phyloP scores from a whole-genome alignment of 768 basidiomycete species.

The Tylopilus vinaceipallidus region DNA sequence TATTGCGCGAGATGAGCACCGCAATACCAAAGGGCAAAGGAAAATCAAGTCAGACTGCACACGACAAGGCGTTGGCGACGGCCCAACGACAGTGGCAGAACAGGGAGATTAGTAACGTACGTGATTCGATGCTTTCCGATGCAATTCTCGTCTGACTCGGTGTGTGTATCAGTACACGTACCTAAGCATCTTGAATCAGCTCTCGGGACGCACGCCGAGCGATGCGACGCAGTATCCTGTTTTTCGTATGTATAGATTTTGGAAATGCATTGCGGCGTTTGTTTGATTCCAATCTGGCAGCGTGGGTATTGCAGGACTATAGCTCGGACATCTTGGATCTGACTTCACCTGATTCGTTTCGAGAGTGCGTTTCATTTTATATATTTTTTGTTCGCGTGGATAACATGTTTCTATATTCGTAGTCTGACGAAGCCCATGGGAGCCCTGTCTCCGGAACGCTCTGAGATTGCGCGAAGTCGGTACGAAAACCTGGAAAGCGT shows the following conservation, averaged over 20 bases:
- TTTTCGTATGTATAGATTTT: slow-evolving; percentile 61
- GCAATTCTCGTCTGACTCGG: neutral
- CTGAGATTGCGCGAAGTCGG: slow-evolving; percentile 72
- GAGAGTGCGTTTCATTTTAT: slow-evolving; percentile 55
- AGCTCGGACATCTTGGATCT: slow-evolving; percentile 67
- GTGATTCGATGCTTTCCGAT: slow-evolving; percentile 20
- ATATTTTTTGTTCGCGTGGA: neutral
- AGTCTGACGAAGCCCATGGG: slow-evolving; percentile 91
- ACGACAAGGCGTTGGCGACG: slow-evolving; percentile 50
- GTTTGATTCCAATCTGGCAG: slow-evolving; percentile 35
- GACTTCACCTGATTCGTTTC: slow-evolving; percentile 54
- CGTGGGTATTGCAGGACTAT: slow-evolving; percentile 91
- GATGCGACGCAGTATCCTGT: slow-evolving; percentile 95
- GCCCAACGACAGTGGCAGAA: slow-evolving; percentile 86
- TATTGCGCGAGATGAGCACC: slow-evolving; percentile 40
- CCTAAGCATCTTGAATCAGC: slow-evolving; percentile 84
- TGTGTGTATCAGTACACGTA: slow-evolving; percentile 68
- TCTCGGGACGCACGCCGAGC: slow-evolving; percentile 89
- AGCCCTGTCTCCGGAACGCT: slow-evolving; percentile 70
- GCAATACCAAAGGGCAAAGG: slow-evolving; percentile 22
- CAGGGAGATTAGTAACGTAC: slow-evolving; percentile 87
- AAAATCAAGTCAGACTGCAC: slow-evolving; percentile 3
- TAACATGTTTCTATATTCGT: neutral
- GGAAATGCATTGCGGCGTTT: neutral
- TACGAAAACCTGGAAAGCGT: slow-evolving; percentile 77